Percentiles rank a stretch among this genome's conserved stretches.
Evolutionary conservation across 768 basidiomycete species (phyloP).

Genomic region (Phanerochaete carnosa): DNA sequence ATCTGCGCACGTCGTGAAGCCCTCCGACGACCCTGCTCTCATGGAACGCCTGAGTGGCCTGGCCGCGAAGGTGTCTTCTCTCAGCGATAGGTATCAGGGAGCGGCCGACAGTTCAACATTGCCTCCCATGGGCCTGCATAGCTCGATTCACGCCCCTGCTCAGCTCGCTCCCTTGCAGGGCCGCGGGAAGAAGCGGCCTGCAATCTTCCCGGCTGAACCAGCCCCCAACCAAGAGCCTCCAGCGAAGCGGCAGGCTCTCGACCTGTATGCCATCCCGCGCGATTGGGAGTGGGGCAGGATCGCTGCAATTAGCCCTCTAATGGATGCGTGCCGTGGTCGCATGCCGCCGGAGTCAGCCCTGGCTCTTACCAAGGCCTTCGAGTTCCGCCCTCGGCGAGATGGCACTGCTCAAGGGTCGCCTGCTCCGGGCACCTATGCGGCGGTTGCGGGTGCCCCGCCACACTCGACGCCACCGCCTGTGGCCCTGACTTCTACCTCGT

Average conservation of each 20-base stretch:
- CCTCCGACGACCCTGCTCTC: background rate
- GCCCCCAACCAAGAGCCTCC: background rate
- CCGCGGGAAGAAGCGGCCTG: background rate
- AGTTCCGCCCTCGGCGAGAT: background rate
- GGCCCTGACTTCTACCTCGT: background rate
- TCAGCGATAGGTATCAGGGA: background rate
- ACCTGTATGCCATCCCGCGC: background rate
- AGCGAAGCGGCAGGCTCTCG: background rate
- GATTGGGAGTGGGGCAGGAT: background rate
- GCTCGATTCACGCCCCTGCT: background rate
- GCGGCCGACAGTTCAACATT: too few relatives aligned
- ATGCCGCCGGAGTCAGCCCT: background rate
- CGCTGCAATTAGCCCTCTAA: background rate
- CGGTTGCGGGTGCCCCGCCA: background rate
- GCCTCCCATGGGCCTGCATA: background rate
- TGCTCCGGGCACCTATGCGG: background rate
- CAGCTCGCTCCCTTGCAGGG: background rate
- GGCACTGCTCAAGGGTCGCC: background rate
- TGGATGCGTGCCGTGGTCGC: background rate
- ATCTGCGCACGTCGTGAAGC: background rate
- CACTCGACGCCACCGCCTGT: background rate
- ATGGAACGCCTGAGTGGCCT: background rate
- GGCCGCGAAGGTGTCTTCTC: background rate
- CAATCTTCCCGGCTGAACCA: background rate
- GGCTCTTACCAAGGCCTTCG: constrained; percentile 1